Evolutionary conservation across 2,329 filamentous ascomycete species (phyloP).

Genomic region (Cytospora mali): DNA sequence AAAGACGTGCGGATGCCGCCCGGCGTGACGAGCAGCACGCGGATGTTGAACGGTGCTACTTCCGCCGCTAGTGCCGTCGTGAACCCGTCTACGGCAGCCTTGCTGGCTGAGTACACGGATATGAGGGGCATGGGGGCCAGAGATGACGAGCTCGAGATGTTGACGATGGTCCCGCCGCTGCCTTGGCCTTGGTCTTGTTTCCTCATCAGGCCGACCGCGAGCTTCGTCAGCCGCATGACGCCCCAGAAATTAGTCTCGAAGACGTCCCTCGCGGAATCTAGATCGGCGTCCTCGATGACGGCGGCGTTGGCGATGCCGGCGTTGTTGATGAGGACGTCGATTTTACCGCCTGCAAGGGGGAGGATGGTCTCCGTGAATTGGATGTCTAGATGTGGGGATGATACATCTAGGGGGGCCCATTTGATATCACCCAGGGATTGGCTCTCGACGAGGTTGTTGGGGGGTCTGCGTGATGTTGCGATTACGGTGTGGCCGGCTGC

Average conservation of each 20-base stretch:
- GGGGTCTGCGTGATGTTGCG: slow-evolving; percentile 25
- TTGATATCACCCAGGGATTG: slow-evolving; percentile 8
- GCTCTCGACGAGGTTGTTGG: slow-evolving; percentile 13
- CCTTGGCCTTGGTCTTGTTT: no score
- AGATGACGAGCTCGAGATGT: slow-evolving; percentile 10
- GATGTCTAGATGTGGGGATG: slow-evolving; percentile 8
- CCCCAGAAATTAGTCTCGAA: slow-evolving; percentile 27
- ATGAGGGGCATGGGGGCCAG: background rate
- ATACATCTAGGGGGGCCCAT: slow-evolving; percentile 21
- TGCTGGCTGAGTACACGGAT: slow-evolving; percentile 14
- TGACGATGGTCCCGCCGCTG: slow-evolving; percentile 22
- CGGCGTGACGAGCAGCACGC: slow-evolving; percentile 16
- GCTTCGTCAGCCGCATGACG: slow-evolving; percentile 9
- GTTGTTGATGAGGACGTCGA: slow-evolving; percentile 31
- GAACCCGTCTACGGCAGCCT: slow-evolving; percentile 22
- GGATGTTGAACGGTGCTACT: slow-evolving; percentile 17
- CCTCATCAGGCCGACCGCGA: slow-evolving; percentile 17
- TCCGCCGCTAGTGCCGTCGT: slow-evolving; percentile 10
- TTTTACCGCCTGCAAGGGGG: slow-evolving; percentile 7
- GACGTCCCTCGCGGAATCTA: background rate
- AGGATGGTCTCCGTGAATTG: slow-evolving; percentile 12
- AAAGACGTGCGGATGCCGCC: slow-evolving; percentile 21
- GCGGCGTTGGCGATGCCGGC: slow-evolving; percentile 28
- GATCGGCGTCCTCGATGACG: slow-evolving; percentile 4
- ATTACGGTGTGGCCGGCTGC: slow-evolving; percentile 23